Base-by-base conservation (phyloP, 768 basidiomycete species). In the Lactarius hengduanensis region DNA sequence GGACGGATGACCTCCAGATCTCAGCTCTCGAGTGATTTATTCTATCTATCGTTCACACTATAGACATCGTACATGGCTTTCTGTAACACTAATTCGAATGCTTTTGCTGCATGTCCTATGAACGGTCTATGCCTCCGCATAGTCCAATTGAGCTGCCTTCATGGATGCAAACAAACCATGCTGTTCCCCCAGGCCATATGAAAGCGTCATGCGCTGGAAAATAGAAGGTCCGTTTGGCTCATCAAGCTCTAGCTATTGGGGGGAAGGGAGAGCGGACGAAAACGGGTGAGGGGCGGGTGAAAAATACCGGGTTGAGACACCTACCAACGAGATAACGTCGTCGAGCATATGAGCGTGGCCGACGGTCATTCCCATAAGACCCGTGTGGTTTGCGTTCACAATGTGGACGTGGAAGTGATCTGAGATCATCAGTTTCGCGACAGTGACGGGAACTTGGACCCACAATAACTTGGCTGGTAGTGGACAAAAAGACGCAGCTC, bases 381-480 rank as follows among this genome's bases (percentile, higher is more conserved):
- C 81, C 1, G 74, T 76, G 69, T 90, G 86, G 66, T 87, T 86
- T 0, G 84, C 84, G 71, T 95, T 90, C 32, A 94, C 92, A 60
- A 96, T 88, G 71, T 98, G 95, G 3, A 97, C 91, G 68, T 98
- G 95, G 73, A 97, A 94, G 72, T 94, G 95, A 73, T 97, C 95
- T 96, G 68, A 5, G 22, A 2, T 18, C n/a, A 60, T 59, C 50
- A 22, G 70, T 34, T 30, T 59, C 58, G 45, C 53, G 55, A 55
- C 22, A 54, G 54, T n/a, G 30, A 45, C 58, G n/a, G 50, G 28
- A 55, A 36, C 28, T 32, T 11, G 40, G 4, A 81, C 91, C 69
- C 65, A 96, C 96, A 98, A 74, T 98, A 98, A 43, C 88, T 91
- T 0, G 96, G 96, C 73, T 97, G 96, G 74, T 99, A 99, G 74